Conservation (phyloP, 768 basidiomycete genomes). For the Sporobolomyces phaffii region DNA sequence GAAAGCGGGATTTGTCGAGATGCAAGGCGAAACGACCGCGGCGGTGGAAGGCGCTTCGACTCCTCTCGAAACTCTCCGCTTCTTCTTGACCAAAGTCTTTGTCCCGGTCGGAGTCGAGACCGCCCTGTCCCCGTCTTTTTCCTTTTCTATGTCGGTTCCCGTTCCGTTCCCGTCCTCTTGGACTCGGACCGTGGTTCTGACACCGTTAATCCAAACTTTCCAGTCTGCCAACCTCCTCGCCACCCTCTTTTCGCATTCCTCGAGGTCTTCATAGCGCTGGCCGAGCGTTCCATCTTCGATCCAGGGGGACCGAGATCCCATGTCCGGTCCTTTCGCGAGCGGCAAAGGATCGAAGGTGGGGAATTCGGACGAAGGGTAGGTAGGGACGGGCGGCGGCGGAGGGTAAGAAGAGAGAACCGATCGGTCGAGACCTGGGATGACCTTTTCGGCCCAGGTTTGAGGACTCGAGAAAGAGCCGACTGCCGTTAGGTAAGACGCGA, state of each 20-base stretch:
- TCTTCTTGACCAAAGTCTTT: conserved; percentile 12
- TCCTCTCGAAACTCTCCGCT: conserved; percentile 13
- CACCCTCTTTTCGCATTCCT: not conserved
- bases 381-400: not conserved
- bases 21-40: no score
- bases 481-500: not conserved
- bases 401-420: not conserved
- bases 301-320: not conserved
- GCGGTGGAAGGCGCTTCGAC: no score
- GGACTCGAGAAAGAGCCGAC: not conserved
- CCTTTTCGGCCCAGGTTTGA: not conserved
- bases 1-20: not conserved
- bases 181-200: not conserved
- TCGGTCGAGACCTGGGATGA: not conserved
- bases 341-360: not conserved
- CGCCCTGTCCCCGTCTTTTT: not conserved
- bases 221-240: not conserved
- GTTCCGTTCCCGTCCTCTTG: not conserved
- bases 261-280: not conserved
- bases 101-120: not conserved
- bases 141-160: not conserved
- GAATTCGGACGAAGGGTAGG: conserved; percentile 1
- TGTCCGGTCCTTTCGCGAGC: not conserved
- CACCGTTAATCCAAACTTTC: not conserved
- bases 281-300: not conserved